Evolutionary conservation across 2,329 filamentous ascomycete genomes (phyloP), one percentile per base, ranked within the genome.

Genomic region (Orbilia ellipsospora): DNA sequence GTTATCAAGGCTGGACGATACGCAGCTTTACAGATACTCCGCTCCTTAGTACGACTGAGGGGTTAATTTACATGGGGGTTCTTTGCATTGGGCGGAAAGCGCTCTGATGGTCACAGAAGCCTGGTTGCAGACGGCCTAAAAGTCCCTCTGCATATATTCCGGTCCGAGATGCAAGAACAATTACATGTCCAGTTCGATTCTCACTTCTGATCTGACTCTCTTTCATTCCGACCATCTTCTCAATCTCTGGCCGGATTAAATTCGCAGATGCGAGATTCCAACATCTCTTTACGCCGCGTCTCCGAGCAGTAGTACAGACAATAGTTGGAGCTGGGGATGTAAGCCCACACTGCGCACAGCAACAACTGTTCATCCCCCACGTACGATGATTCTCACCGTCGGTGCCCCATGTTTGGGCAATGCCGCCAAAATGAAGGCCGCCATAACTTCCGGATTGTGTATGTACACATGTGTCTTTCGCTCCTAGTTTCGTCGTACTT

Each of bases 401-500:
- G 57, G 63, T 50, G 59, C 70, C 10, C 57, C 70, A 54, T 74
- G 63, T 56, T 63, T 74, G 50, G 70, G 56, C 56, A 64, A 52
- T 54, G 57, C 63, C 63, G 63, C 57, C 56, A 74, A 68, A 68
- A 68, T 74, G 62, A 74, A 68, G 56, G 63, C 59, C 52, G 70
- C 26, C 23, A 57, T 74, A 56, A 44, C 56, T 40, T 68, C 70
- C 51, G 56, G 70, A 57, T 40, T 74, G 20, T 68, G 70, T 74
- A 74, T 52, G 70, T 68, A 36, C 10, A 36, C 10, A 36, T 36
- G 10, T 36, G 31, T 36, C 31, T 52, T 50, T 50, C 57, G 48
- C 2, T 40, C 23, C 23, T n/a, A 20, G 44, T 1, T n/a, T 16
- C 26, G 36, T 13, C 20, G 45, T 60, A 44, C 60, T 18, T 16